Evolutionary conservation across 352 stramenopile genomes (phyloP), one percentile per base, ranked within the genome.

Genomic region (Thalassiosira mediterranea): DNA sequence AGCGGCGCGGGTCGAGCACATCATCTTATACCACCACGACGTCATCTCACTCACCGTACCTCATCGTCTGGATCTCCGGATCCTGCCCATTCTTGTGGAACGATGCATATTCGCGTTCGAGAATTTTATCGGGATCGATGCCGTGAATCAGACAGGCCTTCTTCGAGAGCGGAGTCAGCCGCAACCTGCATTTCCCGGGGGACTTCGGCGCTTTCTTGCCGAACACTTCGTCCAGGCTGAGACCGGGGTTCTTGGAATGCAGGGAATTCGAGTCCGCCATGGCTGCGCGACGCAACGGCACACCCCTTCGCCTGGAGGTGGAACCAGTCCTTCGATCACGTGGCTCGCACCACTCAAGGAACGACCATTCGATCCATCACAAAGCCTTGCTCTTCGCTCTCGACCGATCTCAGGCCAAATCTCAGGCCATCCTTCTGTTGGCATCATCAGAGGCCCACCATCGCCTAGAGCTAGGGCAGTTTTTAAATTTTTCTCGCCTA

Each of bases 61-160:
- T 56, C 54, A 76, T 64, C 3, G 56, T 61, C 47, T 75, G 63
- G 17, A 75, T 75, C 32, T 76, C 62, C 7, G 63, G 62, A 79
- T 79, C 63, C 3, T 59, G 25, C 13, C 29, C 44, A 5, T n/a
- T 3, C 38, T 71, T 15, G 2, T 13, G 11, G 32, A 76, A 80
- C 7, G 71, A 80, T 13, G 56, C 42, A 49, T 67, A 74, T 31
- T 80, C 71, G 26, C 63, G 25, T 13, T 75, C 25, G 48, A 40
- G 40, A 15, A 80, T 23, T 7, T 52, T 47, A 23, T n/a, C 46
- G 4, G 71, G 71, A 52, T 80, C 57, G 29, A 80, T 80, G 0
- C 71, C 71, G 37, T 80, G 71, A 4, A 69, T 69, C 11, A 71
- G 57, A 51, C 62, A 75, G 8, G 71, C 71, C 31, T 65, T 72